Evolutionary conservation across 257 asterid genomes (phyloP).

Genomic region (Ehretia macrophylla): DNA sequence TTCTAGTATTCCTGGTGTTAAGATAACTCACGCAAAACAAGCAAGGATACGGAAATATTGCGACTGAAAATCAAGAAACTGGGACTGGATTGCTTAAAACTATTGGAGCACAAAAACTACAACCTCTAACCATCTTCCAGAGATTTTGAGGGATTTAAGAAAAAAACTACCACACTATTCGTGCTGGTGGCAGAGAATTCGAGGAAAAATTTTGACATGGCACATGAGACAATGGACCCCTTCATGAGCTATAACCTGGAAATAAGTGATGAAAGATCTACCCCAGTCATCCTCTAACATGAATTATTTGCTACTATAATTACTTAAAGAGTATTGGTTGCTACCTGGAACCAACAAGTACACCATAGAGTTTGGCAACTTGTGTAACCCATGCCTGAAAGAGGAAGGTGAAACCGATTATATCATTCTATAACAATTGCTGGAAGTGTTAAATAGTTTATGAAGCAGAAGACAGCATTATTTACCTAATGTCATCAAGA

Average conservation of each 20-base stretch:
- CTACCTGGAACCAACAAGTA: conserved; percentile 97
- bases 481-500: conserved; percentile 73
- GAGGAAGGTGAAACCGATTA: conserved; percentile 11
- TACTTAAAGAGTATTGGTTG: conserved; percentile 3
- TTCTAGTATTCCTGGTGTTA: too few species aligned
- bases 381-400: conserved; percentile 88
- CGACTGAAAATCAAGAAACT: too few species aligned
- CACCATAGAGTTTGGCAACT: conserved; percentile 76
- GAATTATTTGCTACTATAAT: not conserved
- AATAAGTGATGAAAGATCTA: not conserved
- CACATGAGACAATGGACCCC: too few species aligned
- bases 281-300: not conserved
- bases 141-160: too few species aligned
- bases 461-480: not conserved
- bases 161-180: too few species aligned
- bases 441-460: not conserved
- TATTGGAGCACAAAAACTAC: too few species aligned
- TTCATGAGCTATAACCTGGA: conserved; percentile 25
- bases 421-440: not conserved
- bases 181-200: too few species aligned
- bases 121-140: too few species aligned
- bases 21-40: too few species aligned
- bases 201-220: too few species aligned
- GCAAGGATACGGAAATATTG: too few species aligned
- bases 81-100: too few species aligned